These are phyloP conservation scores for Gastroboletus turbinatus DNA, from an alignment of 1,284 basidiomycete genomes.

Conservation along the genomic window DNA sequence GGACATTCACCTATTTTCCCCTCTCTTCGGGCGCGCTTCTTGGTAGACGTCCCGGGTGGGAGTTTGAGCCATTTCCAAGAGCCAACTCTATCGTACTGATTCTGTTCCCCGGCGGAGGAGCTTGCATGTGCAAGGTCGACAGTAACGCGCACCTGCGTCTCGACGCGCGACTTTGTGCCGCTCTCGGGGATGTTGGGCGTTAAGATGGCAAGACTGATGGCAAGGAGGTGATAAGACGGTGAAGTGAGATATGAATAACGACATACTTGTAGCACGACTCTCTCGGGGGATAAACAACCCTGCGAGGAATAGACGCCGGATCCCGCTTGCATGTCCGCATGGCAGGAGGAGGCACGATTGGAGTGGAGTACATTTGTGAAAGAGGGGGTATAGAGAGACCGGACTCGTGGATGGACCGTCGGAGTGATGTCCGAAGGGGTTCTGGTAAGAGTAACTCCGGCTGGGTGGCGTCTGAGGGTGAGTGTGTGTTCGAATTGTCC, in stretches of 20 bases:
- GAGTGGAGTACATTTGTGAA: slow-evolving; percentile 31
- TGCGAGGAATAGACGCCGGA: slow-evolving; percentile 47
- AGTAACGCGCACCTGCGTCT: slow-evolving; percentile 86
- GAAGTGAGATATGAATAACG: slow-evolving; percentile 5
- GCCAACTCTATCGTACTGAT: slow-evolving; percentile 71
- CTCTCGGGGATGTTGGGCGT: slow-evolving; percentile 81
- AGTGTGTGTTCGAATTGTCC: slow-evolving; percentile 17
- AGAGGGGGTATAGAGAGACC: slow-evolving; percentile 33
- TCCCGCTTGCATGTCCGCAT: slow-evolving; percentile 54
- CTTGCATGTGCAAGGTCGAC: slow-evolving; percentile 72
- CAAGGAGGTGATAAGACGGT: slow-evolving; percentile 19
- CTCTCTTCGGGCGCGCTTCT: slow-evolving; percentile 81
- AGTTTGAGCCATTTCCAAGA: slow-evolving; percentile 84
- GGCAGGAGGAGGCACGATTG: slow-evolving; percentile 50
- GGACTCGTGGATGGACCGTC: slow-evolving; percentile 16
- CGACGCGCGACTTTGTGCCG: slow-evolving; percentile 92
- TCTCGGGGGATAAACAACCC: slow-evolving; percentile 65
- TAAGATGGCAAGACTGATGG: slow-evolving; percentile 66
- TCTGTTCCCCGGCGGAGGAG: slow-evolving; percentile 55
- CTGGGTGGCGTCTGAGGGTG: slow-evolving; percentile 9
- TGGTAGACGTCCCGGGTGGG: slow-evolving; percentile 77
- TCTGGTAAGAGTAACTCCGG: slow-evolving; percentile 9
- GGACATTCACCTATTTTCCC: slow-evolving; percentile 70
- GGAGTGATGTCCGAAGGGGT: slow-evolving; percentile 14
- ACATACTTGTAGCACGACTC: slow-evolving; percentile 74